Evolutionary conservation across 2,329 filamentous ascomycete species (phyloP), one percentile per base, ranked within the genome.

Genomic region (Claviceps pusilla): DNA sequence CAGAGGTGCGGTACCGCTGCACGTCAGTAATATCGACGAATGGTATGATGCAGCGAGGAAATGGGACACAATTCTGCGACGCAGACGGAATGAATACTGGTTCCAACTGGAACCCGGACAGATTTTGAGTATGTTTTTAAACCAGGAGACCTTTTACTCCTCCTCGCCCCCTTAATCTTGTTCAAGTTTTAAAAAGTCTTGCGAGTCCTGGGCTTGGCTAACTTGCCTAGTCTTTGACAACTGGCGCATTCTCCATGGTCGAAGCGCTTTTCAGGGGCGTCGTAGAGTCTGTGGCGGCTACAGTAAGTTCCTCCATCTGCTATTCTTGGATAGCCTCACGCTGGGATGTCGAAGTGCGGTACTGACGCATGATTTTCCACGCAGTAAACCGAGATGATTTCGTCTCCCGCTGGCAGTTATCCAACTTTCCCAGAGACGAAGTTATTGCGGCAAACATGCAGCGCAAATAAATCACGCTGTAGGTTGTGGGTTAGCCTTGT

Each of bases 201-300:
- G 4, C 28, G 46, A 33, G 35, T 43, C 19, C n/a, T 19, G 19
- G 9, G 35, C 2, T 1, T 42, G 24, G 42, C 49, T 50, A 24
- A 39, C 19, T 2, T 28, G 16, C 6, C 11, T 61, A 87, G 86
- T 97, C 49, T 96, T 98, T 67, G 88, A 98, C 66, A 97, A 98
- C 64, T 96, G 91, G 89, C 79, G 93, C 56, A 86, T 96, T 39
- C 71, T 97, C 61, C 93, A 98, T 68, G 93, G 91, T 1, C 76
- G 93, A 61, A 83, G 83, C 52, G 80, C 80, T 0, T 98, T 97
- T 64, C 85, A 83, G 6, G 93, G 93, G 1, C 82, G 86, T 64
- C 76, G 93, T 60, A 82, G 90, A 60, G 87, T 98, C 64, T 96
- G 90, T 67, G 93, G 93, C 56, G 91, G 80, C 10, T 97, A 97